Percentiles rank a stretch among this genome's conserved stretches.
Conservation (phyloP, 805 yeast species). For the Cyberlindnera mycetangii region DNA sequence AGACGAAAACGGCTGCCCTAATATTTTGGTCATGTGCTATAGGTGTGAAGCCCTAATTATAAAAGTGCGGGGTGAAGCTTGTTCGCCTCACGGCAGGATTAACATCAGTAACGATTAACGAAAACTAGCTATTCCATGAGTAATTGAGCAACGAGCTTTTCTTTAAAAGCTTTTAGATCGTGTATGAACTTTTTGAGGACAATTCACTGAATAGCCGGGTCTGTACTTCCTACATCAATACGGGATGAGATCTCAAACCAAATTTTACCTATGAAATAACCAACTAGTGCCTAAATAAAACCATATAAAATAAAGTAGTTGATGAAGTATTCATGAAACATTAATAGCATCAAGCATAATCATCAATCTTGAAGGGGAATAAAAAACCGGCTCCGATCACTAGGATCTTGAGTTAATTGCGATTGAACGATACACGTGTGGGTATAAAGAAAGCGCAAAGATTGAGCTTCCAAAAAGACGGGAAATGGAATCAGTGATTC, state of each 20-base stretch:
- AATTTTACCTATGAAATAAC: no score
- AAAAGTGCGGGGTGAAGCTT: background rate
- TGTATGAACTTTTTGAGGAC: no score
- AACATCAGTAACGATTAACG: no score
- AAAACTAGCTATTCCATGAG: no score
- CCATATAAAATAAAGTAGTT: background rate
- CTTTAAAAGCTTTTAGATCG: no score
- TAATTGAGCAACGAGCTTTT: no score
- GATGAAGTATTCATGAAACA: background rate
- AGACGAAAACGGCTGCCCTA: background rate
- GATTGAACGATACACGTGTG: background rate
- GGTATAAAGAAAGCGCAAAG: background rate
- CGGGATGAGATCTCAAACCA: background rate
- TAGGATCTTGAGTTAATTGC: no score
- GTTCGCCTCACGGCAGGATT: no score
- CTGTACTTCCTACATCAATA: no score
- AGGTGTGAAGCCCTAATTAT: background rate
- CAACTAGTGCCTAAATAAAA: background rate
- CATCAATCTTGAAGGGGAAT: background rate
- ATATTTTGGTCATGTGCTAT: constrained; percentile 9
- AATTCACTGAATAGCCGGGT: no score
- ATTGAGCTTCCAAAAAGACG: no score
- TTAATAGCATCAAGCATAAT: background rate
- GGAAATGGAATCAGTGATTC: background rate
- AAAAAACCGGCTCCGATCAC: background rate